phyloP scores from a whole-genome alignment of 768 basidiomycete species.

The Pleurotus giganteus region DNA sequence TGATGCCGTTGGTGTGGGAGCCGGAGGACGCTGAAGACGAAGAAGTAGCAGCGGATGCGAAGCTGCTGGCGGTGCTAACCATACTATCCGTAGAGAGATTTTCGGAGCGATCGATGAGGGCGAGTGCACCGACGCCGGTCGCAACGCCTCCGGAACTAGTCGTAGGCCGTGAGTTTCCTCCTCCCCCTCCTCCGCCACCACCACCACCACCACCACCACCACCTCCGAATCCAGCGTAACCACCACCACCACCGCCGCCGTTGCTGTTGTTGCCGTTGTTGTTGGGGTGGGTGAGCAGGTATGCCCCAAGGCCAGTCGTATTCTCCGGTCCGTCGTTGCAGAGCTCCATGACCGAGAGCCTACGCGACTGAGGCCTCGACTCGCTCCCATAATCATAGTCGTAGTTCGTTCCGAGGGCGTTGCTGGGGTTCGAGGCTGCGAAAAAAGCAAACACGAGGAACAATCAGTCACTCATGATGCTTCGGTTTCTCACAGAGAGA shows the following conservation, averaged over 20 bases:
- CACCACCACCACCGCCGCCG: constrained; percentile 31
- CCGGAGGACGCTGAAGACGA: too few relatives aligned
- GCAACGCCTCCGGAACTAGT: not conserved
- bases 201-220: not conserved
- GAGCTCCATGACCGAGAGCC: constrained; percentile 86
- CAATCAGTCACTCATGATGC: not conserved
- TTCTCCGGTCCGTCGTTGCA: constrained; percentile 59
- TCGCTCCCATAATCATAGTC: constrained; percentile 71
- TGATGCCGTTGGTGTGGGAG: too few relatives aligned
- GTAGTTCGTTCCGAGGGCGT: constrained; percentile 24
- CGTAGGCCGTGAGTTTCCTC: constrained; percentile 6
- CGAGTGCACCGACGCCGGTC: not conserved
- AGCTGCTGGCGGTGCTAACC: constrained; percentile 12
- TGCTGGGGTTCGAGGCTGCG: constrained; percentile 2
- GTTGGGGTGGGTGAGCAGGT: too few relatives aligned
- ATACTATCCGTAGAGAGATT: not conserved
- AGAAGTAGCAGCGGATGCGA: too few relatives aligned
- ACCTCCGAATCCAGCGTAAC: not conserved
- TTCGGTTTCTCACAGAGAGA: not conserved
- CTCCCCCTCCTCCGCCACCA: not conserved
- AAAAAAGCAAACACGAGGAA: not conserved
- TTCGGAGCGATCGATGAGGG: not conserved
- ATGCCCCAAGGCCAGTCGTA: not conserved
- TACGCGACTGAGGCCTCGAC: constrained; percentile 74
- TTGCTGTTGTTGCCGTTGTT: too few relatives aligned